Base-by-base conservation (phyloP, 495 filamentous ascomycete genomes). In the Emericellopsis terricola region DNA sequence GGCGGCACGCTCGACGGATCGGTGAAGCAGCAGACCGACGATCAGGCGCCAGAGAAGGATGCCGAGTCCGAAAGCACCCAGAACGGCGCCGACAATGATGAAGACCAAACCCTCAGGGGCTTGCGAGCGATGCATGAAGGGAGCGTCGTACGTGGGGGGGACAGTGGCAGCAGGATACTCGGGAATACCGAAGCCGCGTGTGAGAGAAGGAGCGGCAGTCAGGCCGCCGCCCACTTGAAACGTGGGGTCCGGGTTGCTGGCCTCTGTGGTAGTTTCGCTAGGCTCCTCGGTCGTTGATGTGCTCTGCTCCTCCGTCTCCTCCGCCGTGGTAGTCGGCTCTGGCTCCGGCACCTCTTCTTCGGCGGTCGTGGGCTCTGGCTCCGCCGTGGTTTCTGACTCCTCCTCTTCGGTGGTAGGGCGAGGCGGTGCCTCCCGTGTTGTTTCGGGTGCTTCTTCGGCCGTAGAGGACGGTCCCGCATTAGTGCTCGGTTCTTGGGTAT, bases 51-150 rank as follows among this genome's bases (percentile, higher is more conserved):
- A 97, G 34, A 75, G 66, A 2, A 96, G 65, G 13, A 97, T 67
- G 15, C 75, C 68, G 8, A 82, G 56, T 3, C 73, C 83, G 38
- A 94, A 71, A 38, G 85, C 73, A 19, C 78, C 91, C 3, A 97
- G 68, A 19, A 76, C 76, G 14, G 84, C 81, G 29, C 91, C 89
- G 14, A 94, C 91, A 27, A 68, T 74, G 48, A 97, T 97, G 60
- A 97, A 97, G 20, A 97, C 76, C 16, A 89, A 94, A 13, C 89
- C 89, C 56, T 96, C 83, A 0, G 89, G 89, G 6, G 85, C 66
- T 29, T 63, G 77, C n/a, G 83, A 86, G 48, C 78, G 76, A 46
- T 91, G 81, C 85, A 97, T 94, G 50, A 82, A 97, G 18, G 91
- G 89, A 15, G 89, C 89, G 51, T 76, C 68, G 8, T 70, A 62